phyloP scores from a whole-genome alignment of 306 rosid genomes.

The Dicorynia guianensis region DNA sequence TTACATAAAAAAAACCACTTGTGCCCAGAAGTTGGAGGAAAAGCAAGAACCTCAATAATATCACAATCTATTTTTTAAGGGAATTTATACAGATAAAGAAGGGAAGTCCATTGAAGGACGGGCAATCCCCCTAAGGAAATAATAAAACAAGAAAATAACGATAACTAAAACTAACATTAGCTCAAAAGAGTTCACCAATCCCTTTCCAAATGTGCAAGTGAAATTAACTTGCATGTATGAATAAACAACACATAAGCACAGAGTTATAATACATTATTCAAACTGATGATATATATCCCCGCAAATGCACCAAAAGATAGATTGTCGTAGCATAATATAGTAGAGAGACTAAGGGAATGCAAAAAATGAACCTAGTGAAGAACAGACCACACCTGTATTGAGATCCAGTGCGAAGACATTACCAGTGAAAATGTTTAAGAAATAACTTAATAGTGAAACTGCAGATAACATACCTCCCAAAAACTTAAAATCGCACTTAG shows the following conservation, averaged over 20 bases:
- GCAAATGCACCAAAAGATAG: not conserved
- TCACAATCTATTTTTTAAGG: not conserved
- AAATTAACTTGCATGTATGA: not conserved
- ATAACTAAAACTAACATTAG: no score
- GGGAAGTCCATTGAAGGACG: not conserved
- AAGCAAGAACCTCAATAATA: constrained; percentile 5
- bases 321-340: not conserved
- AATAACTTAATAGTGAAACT: constrained; percentile 19
- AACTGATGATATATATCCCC: constrained; percentile 1
- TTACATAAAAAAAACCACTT: not conserved
- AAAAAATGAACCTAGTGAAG: not conserved
- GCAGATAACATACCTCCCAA: constrained; percentile 69
- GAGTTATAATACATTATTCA: not conserved
- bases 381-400: not conserved
- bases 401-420: constrained; percentile 19
- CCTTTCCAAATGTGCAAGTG: not conserved
- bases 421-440: not conserved
- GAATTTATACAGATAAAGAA: not conserved
- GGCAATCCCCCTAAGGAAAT: not conserved
- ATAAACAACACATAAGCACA: not conserved
- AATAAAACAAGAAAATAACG: not conserved
- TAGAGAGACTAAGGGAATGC: constrained; percentile 2
- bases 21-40: not conserved
- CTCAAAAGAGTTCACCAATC: not conserved
- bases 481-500: constrained; percentile 77